These are phyloP conservation scores for Podaxis carcinomalis DNA, from an alignment of 768 basidiomycete genomes.

Conservation along the genomic window DNA sequence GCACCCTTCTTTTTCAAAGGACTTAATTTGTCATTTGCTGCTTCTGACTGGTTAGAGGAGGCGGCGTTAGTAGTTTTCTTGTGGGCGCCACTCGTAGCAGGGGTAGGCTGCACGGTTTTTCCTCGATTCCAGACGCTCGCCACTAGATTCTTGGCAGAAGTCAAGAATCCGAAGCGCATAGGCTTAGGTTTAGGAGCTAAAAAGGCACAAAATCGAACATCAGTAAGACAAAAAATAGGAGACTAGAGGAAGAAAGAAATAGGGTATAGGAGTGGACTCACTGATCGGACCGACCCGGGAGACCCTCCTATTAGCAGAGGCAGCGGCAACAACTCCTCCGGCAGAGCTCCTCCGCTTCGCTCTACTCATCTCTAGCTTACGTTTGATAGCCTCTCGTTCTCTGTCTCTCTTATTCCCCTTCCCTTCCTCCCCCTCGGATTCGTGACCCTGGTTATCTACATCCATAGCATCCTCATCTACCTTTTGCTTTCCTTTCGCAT, in stretches of 20 bases:
- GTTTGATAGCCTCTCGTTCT: slow-evolving; percentile 55
- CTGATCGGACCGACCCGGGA: slow-evolving; percentile 18
- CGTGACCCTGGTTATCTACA: slow-evolving; percentile 1
- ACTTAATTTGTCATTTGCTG: background rate
- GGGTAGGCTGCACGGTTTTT: slow-evolving; percentile 25
- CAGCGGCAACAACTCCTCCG: slow-evolving; percentile 39
- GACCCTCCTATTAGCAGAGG: slow-evolving; percentile 26
- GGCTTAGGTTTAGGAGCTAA: slow-evolving; percentile 41
- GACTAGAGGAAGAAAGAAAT: no score
- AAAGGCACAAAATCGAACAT: slow-evolving; percentile 17
- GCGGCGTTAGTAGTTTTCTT: slow-evolving; percentile 18
- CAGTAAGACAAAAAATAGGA: slow-evolving; percentile 1
- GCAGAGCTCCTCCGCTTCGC: slow-evolving; percentile 69
- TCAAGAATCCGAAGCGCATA: slow-evolving; percentile 66
- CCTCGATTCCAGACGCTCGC: slow-evolving; percentile 70
- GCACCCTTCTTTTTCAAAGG: slow-evolving; percentile 9
- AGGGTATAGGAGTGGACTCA: slow-evolving; percentile 21
- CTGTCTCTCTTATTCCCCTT: slow-evolving; percentile 42
- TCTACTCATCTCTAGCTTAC: slow-evolving; percentile 62
- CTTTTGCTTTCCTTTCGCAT: slow-evolving; percentile 26
- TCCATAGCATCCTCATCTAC: slow-evolving; percentile 25
- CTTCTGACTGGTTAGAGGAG: background rate
- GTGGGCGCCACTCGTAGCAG: slow-evolving; percentile 21
- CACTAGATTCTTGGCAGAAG: slow-evolving; percentile 68
- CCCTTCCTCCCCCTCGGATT: slow-evolving; percentile 24